phyloP scores from a whole-genome alignment of 129 eudicot genomes.

The Smallanthus sonchifolius region DNA sequence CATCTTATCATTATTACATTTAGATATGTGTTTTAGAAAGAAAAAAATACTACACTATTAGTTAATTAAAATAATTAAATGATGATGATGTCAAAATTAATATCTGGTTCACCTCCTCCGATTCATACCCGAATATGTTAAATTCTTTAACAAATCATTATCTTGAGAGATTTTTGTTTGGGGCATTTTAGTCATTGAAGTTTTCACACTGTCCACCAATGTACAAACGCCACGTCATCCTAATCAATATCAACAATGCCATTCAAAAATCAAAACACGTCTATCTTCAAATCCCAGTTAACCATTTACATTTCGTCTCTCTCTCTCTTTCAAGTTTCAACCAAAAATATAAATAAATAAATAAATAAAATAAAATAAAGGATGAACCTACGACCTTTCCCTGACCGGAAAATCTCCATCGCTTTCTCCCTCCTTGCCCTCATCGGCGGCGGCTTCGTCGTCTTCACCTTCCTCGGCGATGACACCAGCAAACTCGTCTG shows the following conservation, averaged over 20 bases:
- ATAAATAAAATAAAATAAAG: too few species aligned
- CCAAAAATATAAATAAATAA: too few species aligned
- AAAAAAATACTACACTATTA: too few species aligned
- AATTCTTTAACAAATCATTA: neutral
- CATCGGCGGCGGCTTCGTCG: slow-evolving; percentile 19
- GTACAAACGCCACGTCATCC: neutral
- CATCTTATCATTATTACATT: too few species aligned
- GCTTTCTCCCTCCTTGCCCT: slow-evolving; percentile 24
- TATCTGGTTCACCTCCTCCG: too few species aligned
- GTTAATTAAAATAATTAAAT: too few species aligned
- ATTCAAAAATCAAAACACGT: neutral
- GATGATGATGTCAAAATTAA: too few species aligned
- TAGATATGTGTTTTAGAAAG: too few species aligned
- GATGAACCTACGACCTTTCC: slow-evolving; percentile 27
- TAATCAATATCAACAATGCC: neutral
- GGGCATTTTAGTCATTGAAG: neutral
- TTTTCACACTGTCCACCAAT: neutral
- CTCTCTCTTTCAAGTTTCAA: too few species aligned
- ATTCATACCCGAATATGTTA: neutral
- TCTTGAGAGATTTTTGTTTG: neutral
- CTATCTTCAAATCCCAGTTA: neutral
- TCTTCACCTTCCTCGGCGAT: slow-evolving; percentile 23
- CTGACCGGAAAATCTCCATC: slow-evolving; percentile 30
- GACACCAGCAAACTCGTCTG: slow-evolving; percentile 24
- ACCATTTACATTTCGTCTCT: too few species aligned